A percentile compares a stretch with the other conserved stretches of the same genome.
These are phyloP conservation scores for Wickerhamomyces ciferrii DNA, from an alignment of 805 yeast species.

Conservation along the genomic window DNA sequence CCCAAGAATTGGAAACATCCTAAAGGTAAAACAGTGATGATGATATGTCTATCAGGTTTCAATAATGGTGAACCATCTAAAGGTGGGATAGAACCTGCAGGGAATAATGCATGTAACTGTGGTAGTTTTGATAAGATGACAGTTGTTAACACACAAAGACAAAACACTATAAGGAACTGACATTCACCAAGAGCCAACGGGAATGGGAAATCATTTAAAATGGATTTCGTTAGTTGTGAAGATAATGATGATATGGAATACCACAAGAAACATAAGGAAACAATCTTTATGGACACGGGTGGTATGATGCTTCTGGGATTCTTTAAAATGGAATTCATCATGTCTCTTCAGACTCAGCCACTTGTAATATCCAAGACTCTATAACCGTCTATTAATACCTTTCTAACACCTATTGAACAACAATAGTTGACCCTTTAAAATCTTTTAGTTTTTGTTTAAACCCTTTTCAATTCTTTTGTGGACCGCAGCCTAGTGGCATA, in stretches of 20 bases:
- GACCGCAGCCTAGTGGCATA: not conserved
- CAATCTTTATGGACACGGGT: conserved; percentile 21
- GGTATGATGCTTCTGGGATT: conserved; percentile 10
- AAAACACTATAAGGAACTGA: conserved; percentile 51
- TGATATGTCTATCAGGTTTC: conserved; percentile 31
- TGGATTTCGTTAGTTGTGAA: conserved; percentile 56
- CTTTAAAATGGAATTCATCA: not conserved
- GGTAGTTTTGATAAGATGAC: conserved; percentile 28
- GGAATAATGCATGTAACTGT: conserved; percentile 33
- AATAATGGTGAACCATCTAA: conserved; percentile 18
- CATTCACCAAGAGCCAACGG: conserved; percentile 63
- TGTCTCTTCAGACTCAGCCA: not conserved
- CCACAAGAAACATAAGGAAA: conserved; percentile 50
- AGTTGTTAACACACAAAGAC: conserved; percentile 35
- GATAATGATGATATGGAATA: conserved; percentile 57
- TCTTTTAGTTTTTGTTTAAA: too few relatives aligned
- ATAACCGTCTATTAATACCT: too few relatives aligned
- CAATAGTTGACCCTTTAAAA: too few relatives aligned
- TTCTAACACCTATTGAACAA: too few relatives aligned
- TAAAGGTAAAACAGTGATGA: conserved; percentile 52
- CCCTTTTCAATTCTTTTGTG: not conserved
- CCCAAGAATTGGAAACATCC: conserved; percentile 65
- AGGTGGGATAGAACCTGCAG: conserved; percentile 49
- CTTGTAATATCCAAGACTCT: too few relatives aligned
- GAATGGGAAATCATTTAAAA: conserved; percentile 48